Conservation (phyloP, 768 basidiomycete genomes). For the Filobasidium floriforme region DNA sequence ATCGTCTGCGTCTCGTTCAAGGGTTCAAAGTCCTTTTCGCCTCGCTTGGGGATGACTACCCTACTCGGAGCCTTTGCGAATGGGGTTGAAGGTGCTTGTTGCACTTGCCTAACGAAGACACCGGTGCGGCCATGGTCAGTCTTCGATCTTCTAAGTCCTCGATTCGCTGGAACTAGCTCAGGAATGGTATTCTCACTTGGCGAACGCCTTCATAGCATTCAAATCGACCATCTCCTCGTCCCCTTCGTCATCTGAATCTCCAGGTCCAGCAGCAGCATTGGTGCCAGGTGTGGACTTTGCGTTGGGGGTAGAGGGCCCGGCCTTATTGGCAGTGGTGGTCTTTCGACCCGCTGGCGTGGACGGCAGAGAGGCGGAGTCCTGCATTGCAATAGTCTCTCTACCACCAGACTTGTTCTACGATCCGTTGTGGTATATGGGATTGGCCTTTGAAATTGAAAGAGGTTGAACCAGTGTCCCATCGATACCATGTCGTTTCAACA, state of each 20-base stretch:
- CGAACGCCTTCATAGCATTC: slow-evolving; percentile 37
- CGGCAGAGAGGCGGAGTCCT: background rate
- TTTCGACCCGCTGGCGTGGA: background rate
- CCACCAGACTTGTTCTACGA: too few species aligned
- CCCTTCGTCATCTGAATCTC: slow-evolving; percentile 32
- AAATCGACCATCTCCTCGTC: slow-evolving; percentile 36
- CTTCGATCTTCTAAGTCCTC: background rate
- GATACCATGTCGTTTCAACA: background rate
- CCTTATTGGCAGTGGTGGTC: background rate
- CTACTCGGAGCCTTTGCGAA: slow-evolving; percentile 15
- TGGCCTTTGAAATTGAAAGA: too few species aligned
- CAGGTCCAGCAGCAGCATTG: slow-evolving; percentile 3
- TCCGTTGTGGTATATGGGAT: too few species aligned
- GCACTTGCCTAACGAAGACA: slow-evolving; percentile 32
- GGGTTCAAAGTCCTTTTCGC: slow-evolving; percentile 97
- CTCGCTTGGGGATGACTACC: slow-evolving; percentile 77
- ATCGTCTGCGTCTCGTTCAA: slow-evolving; percentile 48
- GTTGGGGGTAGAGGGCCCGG: background rate
- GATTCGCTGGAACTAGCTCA: background rate
- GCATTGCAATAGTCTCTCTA: too few species aligned
- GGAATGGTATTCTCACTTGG: slow-evolving; percentile 22
- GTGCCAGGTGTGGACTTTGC: background rate
- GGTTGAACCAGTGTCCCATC: too few species aligned
- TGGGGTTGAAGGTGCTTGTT: slow-evolving; percentile 27
- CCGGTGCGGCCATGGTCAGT: background rate